Evolutionary conservation across 352 stramenopile genomes (phyloP), one percentile per base, ranked within the genome.

Genomic region (Pythium aristosporum): DNA sequence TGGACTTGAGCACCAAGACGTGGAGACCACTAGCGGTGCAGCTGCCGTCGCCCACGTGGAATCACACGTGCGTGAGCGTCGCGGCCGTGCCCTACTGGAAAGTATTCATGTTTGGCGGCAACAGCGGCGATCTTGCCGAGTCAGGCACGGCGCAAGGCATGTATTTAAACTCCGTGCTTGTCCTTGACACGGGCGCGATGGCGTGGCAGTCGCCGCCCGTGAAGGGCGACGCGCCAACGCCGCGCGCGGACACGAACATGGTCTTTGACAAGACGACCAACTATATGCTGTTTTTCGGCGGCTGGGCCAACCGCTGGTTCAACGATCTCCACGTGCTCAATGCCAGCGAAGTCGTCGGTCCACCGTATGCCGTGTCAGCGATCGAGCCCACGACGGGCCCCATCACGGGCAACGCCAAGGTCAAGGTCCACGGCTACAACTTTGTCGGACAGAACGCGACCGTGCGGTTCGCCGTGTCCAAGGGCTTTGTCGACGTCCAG

Each of bases 41-140:
- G 20, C 57, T 92, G 23, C 75, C 72, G 18, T 75, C 80, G 13
- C 88, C 89, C 5, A 96, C 87, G 32, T 99, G 96, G 96, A 98
- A 98, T 68, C 96, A 98, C 76, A 88, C 94, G 18, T 97, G 94
- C 39, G 85, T 98, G 12, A 92, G 86, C 42, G 94, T 99, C 10
- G 82, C 85, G 20, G 96, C 96, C 32, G 96, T 99, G n/a, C 96
- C 96, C 4, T 74, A 98, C 73, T 98, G 95, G 94, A 98, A 99
- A 69, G 80, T 99, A 3, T 99, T 99, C 65, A 82, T 98, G 57
- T 99, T 99, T 75, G 96, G 96, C 53, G 96, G 96, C 37, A 98
- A 98, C 72, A 98, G 89, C 46, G 96, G 96, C 12, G 92, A 98
- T 68, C 70, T 98, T 3, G 79, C 85, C 8, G 88, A 97, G 48